Conservation (phyloP, 2,329 filamentous ascomycete genomes). For the Chaetomium globosum region DNA sequence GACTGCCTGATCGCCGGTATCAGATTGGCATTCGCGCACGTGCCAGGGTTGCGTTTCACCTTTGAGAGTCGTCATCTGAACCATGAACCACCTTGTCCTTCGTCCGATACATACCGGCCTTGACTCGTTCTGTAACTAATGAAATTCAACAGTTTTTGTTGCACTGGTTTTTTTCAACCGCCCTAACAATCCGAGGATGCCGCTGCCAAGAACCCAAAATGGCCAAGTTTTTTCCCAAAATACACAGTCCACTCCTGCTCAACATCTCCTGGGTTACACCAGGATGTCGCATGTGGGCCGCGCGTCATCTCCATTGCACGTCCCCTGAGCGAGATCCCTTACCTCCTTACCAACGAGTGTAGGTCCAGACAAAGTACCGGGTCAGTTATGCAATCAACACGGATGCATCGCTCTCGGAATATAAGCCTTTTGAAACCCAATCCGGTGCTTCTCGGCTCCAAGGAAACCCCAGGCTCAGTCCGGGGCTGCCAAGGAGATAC, state of each 20-base stretch:
- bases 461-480: background rate
- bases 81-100: too few relatives aligned
- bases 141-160: background rate
- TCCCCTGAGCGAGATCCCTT: background rate
- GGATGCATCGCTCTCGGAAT: background rate
- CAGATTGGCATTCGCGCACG: background rate
- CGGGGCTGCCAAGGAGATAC: conserved; percentile 9
- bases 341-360: background rate
- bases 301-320: conserved; percentile 13
- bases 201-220: background rate
- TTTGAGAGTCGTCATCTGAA: background rate
- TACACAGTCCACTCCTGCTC: background rate
- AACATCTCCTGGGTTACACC: background rate
- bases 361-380: too few relatives aligned
- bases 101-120: background rate
- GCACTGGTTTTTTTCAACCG: background rate
- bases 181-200: background rate
- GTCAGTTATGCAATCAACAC: too few relatives aligned
- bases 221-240: background rate
- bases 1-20: background rate
- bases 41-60: background rate
- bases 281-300: conserved; percentile 16
- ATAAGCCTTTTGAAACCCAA: background rate
- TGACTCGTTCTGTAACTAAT: background rate
- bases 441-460: background rate